Conservation (phyloP, 2,329 filamentous ascomycete genomes). For the Aspergillus aculeatus region DNA sequence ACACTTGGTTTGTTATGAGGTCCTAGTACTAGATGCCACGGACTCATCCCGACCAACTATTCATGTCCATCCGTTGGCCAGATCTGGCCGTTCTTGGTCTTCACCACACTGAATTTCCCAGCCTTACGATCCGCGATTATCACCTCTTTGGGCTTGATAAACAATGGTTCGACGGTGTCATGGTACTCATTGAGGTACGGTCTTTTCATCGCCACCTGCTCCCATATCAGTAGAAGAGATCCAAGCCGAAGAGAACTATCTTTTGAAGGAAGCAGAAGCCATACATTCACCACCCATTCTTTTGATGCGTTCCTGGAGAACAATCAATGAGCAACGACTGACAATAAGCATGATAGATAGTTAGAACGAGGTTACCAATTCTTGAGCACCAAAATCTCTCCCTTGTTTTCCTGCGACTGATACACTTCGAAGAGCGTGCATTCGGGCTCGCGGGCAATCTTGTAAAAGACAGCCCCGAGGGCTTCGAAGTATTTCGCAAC, state of each 20-base stretch:
- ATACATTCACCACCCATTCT: neutral
- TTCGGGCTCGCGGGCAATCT: neutral
- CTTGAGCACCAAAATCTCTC: neutral
- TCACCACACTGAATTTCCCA: neutral
- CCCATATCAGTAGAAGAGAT: neutral
- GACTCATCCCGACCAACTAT: neutral
- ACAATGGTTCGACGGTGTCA: neutral
- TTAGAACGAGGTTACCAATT: neutral
- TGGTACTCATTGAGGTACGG: constrained; percentile 1
- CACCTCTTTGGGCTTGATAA: neutral
- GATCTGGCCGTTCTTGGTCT: neutral
- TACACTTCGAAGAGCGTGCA: neutral
- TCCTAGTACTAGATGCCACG: neutral
- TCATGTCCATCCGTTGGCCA: neutral
- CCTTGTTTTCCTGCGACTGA: neutral
- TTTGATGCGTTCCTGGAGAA: neutral
- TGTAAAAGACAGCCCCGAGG: neutral
- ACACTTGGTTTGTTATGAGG: neutral
- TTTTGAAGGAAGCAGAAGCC: neutral
- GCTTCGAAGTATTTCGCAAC: neutral
- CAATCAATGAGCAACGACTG: neutral
- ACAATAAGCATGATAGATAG: neutral
- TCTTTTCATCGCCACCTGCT: neutral
- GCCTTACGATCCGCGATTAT: neutral
- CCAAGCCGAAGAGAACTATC: neutral